Percentiles rank a stretch among this genome's conserved stretches.
Evolutionary conservation across 306 rosid genomes (phyloP).

Genomic region (Parietaria judaica): DNA sequence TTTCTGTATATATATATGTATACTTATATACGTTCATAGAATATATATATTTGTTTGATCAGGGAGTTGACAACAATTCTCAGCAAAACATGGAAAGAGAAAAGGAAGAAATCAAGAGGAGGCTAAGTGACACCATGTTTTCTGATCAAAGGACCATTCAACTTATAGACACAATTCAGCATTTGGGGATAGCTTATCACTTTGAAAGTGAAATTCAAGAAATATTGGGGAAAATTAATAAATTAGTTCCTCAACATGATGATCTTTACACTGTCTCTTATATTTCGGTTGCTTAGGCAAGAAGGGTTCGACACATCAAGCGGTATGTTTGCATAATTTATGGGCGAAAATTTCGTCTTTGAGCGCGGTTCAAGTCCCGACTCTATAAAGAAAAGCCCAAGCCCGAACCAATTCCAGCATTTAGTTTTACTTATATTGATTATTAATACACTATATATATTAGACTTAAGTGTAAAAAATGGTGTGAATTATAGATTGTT

Average conservation of each 20-base stretch:
- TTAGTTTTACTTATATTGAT: too few species aligned
- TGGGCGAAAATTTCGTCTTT: not conserved
- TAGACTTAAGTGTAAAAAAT: too few species aligned
- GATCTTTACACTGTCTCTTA: not conserved
- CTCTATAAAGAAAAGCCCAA: too few species aligned
- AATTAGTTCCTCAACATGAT: not conserved
- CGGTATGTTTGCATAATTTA: not conserved
- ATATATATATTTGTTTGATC: not conserved
- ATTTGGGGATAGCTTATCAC: not conserved
- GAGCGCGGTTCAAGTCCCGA: too few species aligned
- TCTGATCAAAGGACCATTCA: not conserved
- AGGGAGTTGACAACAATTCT: not conserved
- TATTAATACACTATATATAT: too few species aligned
- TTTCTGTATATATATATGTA: too few species aligned
- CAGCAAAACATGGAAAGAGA: not conserved
- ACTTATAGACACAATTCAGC: slow-evolving; percentile 1
- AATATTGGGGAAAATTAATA: not conserved
- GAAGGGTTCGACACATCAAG: not conserved
- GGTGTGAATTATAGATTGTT: too few species aligned
- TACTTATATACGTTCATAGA: too few species aligned
- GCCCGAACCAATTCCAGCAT: too few species aligned
- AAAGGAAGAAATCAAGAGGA: not conserved
- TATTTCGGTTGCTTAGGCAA: slow-evolving; percentile 4
- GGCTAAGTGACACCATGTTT: not conserved
- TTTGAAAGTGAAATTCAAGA: not conserved